Conservation (phyloP, 2,329 filamentous ascomycete species). For the Cladosporium sp. region DNA sequence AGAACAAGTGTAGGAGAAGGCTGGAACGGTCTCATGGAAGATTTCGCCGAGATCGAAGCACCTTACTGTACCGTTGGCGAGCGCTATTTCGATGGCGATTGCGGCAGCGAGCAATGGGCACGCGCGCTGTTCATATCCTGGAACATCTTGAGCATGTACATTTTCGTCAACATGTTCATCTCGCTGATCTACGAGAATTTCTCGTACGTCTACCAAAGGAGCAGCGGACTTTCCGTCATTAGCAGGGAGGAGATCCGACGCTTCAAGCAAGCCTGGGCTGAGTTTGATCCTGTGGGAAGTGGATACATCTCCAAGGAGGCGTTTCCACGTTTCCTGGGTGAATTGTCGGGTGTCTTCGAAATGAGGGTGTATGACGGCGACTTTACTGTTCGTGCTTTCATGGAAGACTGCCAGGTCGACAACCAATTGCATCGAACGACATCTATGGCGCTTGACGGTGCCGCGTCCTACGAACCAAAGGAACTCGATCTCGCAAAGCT, state of each 20-base stretch:
- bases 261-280: conserved; percentile 98
- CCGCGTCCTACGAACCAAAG: conserved; percentile 24
- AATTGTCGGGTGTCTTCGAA: conserved; percentile 91
- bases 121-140: conserved; percentile 85
- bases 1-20: conserved; percentile 90
- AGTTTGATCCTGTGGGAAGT: conserved; percentile 83
- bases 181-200: conserved; percentile 99
- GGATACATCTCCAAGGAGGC: conserved; percentile 87
- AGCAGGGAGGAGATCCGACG: conserved; percentile 90
- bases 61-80: conserved; percentile 71
- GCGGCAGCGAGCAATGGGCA: conserved; percentile 85
- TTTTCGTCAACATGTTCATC: conserved; percentile 96
- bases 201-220: conserved; percentile 97
- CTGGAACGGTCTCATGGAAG: conserved; percentile 97
- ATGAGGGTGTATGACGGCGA: conserved; percentile 95
- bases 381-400: conserved; percentile 77
- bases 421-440: conserved; percentile 44
- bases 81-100: conserved; percentile 83
- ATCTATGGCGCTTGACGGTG: conserved; percentile 43
- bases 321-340: conserved; percentile 80
- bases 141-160: conserved; percentile 99
- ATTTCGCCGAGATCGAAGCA: conserved; percentile 74
- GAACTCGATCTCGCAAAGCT: conserved; percentile 69
- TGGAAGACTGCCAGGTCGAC: conserved; percentile 69
- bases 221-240: conserved; percentile 83